Evolutionary conservation across 345 rosid species (phyloP).

Genomic region (Arabidopsis arenosa): DNA sequence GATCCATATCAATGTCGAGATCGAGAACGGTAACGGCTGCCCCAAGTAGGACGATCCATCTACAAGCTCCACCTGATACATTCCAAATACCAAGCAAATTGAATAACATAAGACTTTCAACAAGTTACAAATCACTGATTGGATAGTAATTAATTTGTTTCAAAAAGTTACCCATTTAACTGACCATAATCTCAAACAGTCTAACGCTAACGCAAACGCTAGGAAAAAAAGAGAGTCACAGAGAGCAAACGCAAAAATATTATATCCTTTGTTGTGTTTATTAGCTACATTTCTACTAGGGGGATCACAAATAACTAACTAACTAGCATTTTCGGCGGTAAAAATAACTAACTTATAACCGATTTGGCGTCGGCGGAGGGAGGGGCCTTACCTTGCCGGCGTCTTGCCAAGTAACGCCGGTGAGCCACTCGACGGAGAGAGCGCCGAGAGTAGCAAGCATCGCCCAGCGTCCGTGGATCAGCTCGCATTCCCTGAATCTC

Average conservation of each 20-base stretch:
- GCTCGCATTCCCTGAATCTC: slow-evolving; percentile 91
- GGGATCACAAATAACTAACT: too few species aligned
- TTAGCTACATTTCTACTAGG: too few species aligned
- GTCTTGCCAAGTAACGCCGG: slow-evolving; percentile 79
- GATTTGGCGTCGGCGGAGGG: background rate
- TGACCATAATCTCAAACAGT: background rate
- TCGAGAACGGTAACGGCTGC: slow-evolving; percentile 87
- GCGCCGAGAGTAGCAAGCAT: slow-evolving; percentile 91
- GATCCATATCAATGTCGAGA: slow-evolving; percentile 84
- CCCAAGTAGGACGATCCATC: slow-evolving; percentile 96
- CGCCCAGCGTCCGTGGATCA: slow-evolving; percentile 89
- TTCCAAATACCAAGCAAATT: too few species aligned
- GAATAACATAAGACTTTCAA: background rate
- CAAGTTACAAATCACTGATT: background rate
- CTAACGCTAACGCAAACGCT: background rate
- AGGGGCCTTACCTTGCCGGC: slow-evolving; percentile 61
- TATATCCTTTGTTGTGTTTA: too few species aligned
- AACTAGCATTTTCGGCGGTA: background rate
- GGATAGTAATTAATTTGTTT: background rate
- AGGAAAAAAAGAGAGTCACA: background rate
- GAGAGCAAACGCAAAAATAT: background rate
- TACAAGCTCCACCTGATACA: slow-evolving; percentile 75
- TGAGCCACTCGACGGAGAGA: slow-evolving; percentile 67
- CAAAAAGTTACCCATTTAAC: background rate
- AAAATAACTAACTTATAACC: too few species aligned